Base-by-base conservation (phyloP, 805 yeast species). In the Pichia ethanolica region DNA sequence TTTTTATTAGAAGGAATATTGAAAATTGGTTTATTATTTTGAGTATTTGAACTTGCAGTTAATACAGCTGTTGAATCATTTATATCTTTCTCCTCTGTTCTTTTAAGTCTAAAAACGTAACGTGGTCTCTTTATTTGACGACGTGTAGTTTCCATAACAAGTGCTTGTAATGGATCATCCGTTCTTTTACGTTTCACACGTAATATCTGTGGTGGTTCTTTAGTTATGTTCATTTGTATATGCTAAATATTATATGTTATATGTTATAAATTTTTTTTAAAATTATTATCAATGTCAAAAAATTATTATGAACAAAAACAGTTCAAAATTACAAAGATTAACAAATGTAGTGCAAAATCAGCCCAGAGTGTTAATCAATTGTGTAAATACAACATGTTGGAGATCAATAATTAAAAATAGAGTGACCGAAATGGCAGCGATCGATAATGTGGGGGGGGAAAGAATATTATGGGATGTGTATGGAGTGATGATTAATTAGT, bases 161-260 rank as follows among this genome's bases (percentile, higher is more conserved):
- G 72, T 1, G 97, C 96, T 57, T 86, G 89, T 27, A 91, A 72
- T 3, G 97, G 96, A 56, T 88, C 97, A 59, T 89, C 93, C 47
- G 80, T 82, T 52, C 97, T 74, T 60, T 85, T 84, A 51, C 98
- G 76, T 66, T 93, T 91, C 62, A 91, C 86, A 51, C 97, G 76
- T 40, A 91, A 81, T 28, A 85, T 72, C 47, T 76, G 77, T 1
- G 95, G 95, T 11, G 61, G 62, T 30, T 53, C 49, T 35, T 53
- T 48, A 12, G 13, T 28, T 11, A 39, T 41, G 49, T 47, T 52
- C 33, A 34, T 48, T 11, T n/a, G 10, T 11, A 9, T 11, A 7
- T 30, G 32, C 10, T 8, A 11, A 5, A 6, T 40, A 28, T 28
- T 13, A 7, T 40, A 6, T 11, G 14, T 41, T 30, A 5, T 20